Percentiles rank a stretch among this genome's conserved stretches.
These are phyloP conservation scores for Trichoderma polysporum DNA, from an alignment of 2,329 filamentous ascomycete species.

Conservation along the genomic window DNA sequence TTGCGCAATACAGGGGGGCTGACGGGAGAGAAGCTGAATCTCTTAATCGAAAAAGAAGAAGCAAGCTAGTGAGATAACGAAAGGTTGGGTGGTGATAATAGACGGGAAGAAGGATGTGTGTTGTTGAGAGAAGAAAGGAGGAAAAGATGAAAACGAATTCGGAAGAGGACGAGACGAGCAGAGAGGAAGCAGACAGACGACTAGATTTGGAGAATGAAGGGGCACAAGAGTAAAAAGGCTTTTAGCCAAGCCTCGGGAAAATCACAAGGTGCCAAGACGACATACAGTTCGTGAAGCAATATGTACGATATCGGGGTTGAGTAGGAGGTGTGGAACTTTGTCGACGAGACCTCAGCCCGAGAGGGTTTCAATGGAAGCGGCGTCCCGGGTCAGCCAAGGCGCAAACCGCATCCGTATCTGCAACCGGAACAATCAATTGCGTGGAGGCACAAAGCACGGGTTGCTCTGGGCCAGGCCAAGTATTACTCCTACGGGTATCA, in stretches of 20 bases:
- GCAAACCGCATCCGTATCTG: constrained; percentile 6
- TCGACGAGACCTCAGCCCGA: neutral
- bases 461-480: neutral
- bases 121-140: neutral
- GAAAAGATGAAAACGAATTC: neutral
- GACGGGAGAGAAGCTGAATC: too few species aligned
- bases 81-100: neutral
- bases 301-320: constrained; percentile 1
- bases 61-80: neutral
- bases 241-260: constrained; percentile 9
- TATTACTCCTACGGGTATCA: constrained; percentile 18
- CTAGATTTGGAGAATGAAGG: too few species aligned
- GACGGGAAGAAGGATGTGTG: neutral
- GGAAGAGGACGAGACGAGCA: neutral
- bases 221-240: neutral
- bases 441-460: too few species aligned
- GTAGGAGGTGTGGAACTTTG: constrained; percentile 3
- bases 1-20: constrained; percentile 17
- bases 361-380: neutral
- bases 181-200: neutral
- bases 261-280: neutral
- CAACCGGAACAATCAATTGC: neutral
- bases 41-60: neutral
- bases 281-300: neutral
- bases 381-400: neutral